Evolutionary conservation across 2,329 filamentous ascomycete species (phyloP).

Genomic region (Phyllosticta citriasiana): DNA sequence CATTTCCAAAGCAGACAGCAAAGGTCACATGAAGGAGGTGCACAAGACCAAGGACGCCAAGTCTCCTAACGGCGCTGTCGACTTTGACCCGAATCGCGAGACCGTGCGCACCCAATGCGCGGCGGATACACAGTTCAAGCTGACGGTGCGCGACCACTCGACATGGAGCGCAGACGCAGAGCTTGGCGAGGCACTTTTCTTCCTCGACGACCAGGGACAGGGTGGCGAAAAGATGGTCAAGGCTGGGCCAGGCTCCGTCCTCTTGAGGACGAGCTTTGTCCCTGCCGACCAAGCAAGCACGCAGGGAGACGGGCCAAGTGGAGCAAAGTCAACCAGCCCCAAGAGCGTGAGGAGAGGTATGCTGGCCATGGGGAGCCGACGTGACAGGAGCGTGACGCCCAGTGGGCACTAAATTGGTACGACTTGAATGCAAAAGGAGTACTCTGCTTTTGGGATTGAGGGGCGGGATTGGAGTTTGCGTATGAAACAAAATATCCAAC

Average conservation of each 20-base stretch:
- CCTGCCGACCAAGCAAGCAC: constrained; percentile 34
- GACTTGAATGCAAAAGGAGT: background rate
- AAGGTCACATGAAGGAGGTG: constrained; percentile 58
- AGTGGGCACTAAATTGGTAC: constrained; percentile 6
- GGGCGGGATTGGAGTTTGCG: background rate
- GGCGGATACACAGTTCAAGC: constrained; percentile 75
- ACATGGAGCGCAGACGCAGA: constrained; percentile 75
- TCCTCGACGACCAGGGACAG: constrained; percentile 70
- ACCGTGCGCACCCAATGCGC: constrained; percentile 68
- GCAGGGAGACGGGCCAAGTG: background rate
- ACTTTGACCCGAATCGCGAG: constrained; percentile 54
- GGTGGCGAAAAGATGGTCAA: constrained; percentile 63
- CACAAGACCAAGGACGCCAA: constrained; percentile 92
- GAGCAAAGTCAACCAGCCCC: constrained; percentile 12
- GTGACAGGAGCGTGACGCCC: constrained; percentile 11
- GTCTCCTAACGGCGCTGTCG: constrained; percentile 49
- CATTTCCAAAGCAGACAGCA: constrained; percentile 36
- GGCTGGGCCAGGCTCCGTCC: constrained; percentile 63
- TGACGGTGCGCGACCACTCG: constrained; percentile 76
- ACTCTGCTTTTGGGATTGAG: background rate
- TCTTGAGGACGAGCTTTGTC: constrained; percentile 63
- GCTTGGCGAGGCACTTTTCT: constrained; percentile 79
- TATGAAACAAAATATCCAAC: background rate
- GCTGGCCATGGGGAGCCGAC: constrained; percentile 10
- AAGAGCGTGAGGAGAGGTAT: constrained; percentile 14